These are phyloP conservation scores for Lachnellula arida DNA, from an alignment of 2,329 filamentous ascomycete genomes.

Conservation along the genomic window DNA sequence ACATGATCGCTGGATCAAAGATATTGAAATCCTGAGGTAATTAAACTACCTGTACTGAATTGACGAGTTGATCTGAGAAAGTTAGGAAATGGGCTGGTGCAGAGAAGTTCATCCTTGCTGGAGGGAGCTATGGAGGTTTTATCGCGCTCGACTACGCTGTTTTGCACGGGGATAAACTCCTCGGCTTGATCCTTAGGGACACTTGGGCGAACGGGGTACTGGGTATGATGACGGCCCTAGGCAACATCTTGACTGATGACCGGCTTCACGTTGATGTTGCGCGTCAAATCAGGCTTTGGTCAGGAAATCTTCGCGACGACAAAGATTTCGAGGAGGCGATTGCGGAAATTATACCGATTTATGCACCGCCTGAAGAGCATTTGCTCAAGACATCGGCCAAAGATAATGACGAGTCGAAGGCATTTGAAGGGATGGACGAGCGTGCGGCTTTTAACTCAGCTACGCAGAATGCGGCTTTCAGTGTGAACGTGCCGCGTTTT, in stretches of 20 bases:
- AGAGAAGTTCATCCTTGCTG: conserved; percentile 2
- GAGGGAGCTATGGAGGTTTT: conserved; percentile 2
- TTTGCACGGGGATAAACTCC: neutral
- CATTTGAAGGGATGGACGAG: neutral
- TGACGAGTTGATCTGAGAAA: neutral
- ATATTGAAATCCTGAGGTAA: conserved; percentile 4
- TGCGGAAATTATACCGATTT: conserved; percentile 1
- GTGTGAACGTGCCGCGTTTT: neutral
- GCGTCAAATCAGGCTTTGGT: conserved; percentile 4
- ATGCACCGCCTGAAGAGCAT: neutral
- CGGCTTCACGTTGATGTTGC: neutral
- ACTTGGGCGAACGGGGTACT: neutral
- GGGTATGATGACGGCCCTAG: neutral
- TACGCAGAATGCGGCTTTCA: conserved; percentile 1
- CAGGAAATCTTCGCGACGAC: neutral
- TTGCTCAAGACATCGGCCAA: neutral
- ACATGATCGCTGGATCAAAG: conserved; percentile 3
- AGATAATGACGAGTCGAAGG: neutral
- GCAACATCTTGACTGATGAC: neutral
- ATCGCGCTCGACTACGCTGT: conserved; percentile 4
- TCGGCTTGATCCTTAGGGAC: neutral
- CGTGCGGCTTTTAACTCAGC: neutral
- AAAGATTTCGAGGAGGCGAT: neutral
- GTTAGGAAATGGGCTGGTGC: conserved; percentile 2
- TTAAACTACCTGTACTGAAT: neutral